A percentile compares a stretch with the other conserved stretches of the same genome.
These are phyloP conservation scores for Verbascum thapsus DNA, from an alignment of 257 asterid genomes.

Conservation along the genomic window DNA sequence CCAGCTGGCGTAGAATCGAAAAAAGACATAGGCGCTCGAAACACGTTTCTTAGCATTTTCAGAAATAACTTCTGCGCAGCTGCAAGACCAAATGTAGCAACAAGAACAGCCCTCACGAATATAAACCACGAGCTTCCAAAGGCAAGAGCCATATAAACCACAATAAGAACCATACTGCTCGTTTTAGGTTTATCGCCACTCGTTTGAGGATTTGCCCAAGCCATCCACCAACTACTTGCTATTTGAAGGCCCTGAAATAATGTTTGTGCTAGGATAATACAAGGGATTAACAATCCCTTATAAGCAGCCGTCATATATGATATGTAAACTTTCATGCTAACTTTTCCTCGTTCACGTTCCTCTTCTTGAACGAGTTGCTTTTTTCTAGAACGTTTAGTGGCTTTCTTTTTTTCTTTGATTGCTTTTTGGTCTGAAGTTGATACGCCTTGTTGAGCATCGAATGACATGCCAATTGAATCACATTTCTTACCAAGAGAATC, in stretches of 20 bases:
- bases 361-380: conserved; percentile 99
- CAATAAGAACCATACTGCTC: conserved; percentile 72
- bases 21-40: conserved; percentile 95
- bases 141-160: conserved; percentile 94
- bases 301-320: conserved; percentile 98
- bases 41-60: conserved; percentile 76
- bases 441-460: conserved; percentile 61
- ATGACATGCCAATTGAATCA: conserved; percentile 54
- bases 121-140: conserved; percentile 96
- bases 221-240: conserved; percentile 99
- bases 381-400: conserved; percentile 73
- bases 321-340: conserved; percentile 93
- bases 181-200: conserved; percentile 75
- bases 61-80: conserved; percentile 89
- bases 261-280: conserved; percentile 83
- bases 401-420: conserved; percentile 88
- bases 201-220: conserved; percentile 99
- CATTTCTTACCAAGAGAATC: conserved; percentile 58
- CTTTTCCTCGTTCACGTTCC: conserved; percentile 93
- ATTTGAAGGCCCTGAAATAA: conserved; percentile 96
- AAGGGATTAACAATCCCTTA: conserved; percentile 85
- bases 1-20: conserved; percentile 98
- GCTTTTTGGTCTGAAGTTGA: conserved; percentile 75
- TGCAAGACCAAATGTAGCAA: conserved; percentile 96
- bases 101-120: conserved; percentile 88